These are phyloP conservation scores for Naematelia encephala DNA, from an alignment of 768 basidiomycete species.

Conservation along the genomic window DNA sequence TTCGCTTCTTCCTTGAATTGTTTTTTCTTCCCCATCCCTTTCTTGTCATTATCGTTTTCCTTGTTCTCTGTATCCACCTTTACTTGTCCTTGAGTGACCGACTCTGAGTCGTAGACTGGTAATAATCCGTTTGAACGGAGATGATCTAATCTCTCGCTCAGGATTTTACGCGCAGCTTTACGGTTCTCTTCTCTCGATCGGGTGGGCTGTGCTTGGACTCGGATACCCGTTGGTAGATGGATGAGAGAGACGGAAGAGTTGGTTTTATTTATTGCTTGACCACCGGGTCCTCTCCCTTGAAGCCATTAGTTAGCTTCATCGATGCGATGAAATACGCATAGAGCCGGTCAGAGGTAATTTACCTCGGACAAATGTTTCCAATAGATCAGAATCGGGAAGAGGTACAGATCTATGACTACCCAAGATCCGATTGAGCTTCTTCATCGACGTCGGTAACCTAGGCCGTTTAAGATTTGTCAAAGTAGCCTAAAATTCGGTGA, in stretches of 20 bases:
- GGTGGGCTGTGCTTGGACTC: constrained; percentile 83
- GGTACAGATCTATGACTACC: constrained; percentile 56
- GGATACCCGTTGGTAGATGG: constrained; percentile 82
- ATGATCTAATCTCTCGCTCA: constrained; percentile 67
- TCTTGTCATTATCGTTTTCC: background rate
- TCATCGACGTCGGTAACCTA: constrained; percentile 41
- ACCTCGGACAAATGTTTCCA: constrained; percentile 85
- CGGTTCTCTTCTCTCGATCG: constrained; percentile 78
- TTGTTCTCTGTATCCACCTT: background rate
- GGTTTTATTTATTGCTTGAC: constrained; percentile 96
- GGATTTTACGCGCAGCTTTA: constrained; percentile 66
- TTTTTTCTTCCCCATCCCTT: background rate
- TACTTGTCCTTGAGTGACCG: background rate
- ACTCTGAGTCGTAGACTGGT: background rate
- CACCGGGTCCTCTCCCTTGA: constrained; percentile 83
- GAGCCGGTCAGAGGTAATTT: constrained; percentile 22
- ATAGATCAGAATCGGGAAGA: constrained; percentile 73
- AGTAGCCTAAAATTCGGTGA: background rate
- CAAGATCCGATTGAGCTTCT: constrained; percentile 45
- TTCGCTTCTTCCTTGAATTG: background rate
- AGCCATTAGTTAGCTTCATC: constrained; percentile 53
- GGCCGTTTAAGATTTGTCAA: constrained; percentile 11
- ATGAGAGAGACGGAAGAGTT: constrained; percentile 74
- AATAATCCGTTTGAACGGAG: constrained; percentile 14
- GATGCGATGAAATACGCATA: background rate